Percentiles rank a stretch among this genome's conserved stretches.
These are phyloP conservation scores for Aspergillus cavernicola DNA, from an alignment of 495 filamentous ascomycete genomes.

Conservation along the genomic window DNA sequence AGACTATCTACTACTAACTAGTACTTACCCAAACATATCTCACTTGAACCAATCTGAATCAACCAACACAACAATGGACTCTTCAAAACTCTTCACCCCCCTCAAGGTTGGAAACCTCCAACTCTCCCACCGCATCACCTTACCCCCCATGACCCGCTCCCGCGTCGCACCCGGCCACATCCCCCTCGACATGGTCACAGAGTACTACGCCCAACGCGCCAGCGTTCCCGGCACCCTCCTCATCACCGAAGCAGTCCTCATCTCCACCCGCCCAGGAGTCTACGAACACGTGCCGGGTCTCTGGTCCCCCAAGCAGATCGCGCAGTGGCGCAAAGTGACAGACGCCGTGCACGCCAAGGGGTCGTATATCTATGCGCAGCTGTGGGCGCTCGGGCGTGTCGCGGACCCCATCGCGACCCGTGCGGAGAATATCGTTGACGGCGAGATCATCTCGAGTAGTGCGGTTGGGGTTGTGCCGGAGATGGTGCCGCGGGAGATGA, in stretches of 20 bases:
- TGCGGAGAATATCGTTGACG: slow-evolving; percentile 18
- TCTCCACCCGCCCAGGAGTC: slow-evolving; percentile 47
- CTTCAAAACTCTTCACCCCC: slow-evolving; percentile 46
- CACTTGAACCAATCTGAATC: background rate
- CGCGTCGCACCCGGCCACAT: slow-evolving; percentile 34
- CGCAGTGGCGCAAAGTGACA: slow-evolving; percentile 48
- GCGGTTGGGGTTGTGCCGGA: slow-evolving; percentile 28
- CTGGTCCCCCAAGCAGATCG: slow-evolving; percentile 52
- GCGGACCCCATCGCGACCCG: slow-evolving; percentile 38
- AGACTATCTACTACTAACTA: no score
- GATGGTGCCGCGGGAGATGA: slow-evolving; percentile 47
- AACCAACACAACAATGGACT: background rate
- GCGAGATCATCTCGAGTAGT: slow-evolving; percentile 31
- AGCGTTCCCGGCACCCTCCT: slow-evolving; percentile 48
- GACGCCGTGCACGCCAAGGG: slow-evolving; percentile 50
- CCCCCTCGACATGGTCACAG: slow-evolving; percentile 34
- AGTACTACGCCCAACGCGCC: slow-evolving; percentile 53
- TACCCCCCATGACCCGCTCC: slow-evolving; percentile 51
- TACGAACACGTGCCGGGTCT: slow-evolving; percentile 60
- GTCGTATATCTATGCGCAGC: slow-evolving; percentile 48
- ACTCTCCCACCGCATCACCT: slow-evolving; percentile 45
- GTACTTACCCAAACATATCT: no score
- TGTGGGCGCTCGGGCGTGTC: slow-evolving; percentile 58
- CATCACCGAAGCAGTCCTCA: slow-evolving; percentile 59
- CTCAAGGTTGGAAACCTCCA: slow-evolving; percentile 40